Percentiles rank a stretch among this genome's conserved stretches.
These are phyloP conservation scores for Onygenales sp. DNA, from an alignment of 2,329 filamentous ascomycete genomes.

Conservation along the genomic window DNA sequence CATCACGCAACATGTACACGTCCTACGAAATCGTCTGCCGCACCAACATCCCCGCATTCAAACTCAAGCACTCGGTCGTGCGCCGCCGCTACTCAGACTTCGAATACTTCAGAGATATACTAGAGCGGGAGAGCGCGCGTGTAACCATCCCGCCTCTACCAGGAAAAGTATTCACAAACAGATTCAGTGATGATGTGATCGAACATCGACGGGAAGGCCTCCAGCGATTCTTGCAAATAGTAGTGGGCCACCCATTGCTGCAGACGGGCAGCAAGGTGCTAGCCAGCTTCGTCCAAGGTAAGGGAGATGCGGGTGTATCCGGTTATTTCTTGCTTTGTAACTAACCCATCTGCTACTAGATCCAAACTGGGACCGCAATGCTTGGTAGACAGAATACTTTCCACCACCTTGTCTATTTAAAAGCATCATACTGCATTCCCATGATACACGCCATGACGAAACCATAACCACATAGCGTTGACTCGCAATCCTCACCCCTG, in stretches of 20 bases:
- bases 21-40: constrained; percentile 97
- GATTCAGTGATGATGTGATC: constrained; percentile 97
- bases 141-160: constrained; percentile 94
- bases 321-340: not conserved
- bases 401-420: not conserved
- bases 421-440: not conserved
- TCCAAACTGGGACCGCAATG: constrained; percentile 73
- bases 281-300: constrained; percentile 93
- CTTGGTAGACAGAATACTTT: constrained; percentile 48
- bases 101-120: constrained; percentile 95
- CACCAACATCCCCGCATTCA: constrained; percentile 98
- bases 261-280: constrained; percentile 97
- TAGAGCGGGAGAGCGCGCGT: constrained; percentile 87
- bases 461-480: no score
- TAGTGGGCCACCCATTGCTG: constrained; percentile 88
- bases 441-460: not conserved
- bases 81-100: constrained; percentile 95
- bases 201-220: constrained; percentile 85
- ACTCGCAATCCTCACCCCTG: no score
- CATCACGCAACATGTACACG: constrained; percentile 93
- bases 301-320: constrained; percentile 16
- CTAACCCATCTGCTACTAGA: constrained; percentile 23
- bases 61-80: constrained; percentile 79
- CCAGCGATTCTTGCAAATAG: constrained; percentile 94
- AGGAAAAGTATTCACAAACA: constrained; percentile 95